Base-by-base conservation (phyloP, 441 rosid genomes). In the Macaranga tanarius region DNA sequence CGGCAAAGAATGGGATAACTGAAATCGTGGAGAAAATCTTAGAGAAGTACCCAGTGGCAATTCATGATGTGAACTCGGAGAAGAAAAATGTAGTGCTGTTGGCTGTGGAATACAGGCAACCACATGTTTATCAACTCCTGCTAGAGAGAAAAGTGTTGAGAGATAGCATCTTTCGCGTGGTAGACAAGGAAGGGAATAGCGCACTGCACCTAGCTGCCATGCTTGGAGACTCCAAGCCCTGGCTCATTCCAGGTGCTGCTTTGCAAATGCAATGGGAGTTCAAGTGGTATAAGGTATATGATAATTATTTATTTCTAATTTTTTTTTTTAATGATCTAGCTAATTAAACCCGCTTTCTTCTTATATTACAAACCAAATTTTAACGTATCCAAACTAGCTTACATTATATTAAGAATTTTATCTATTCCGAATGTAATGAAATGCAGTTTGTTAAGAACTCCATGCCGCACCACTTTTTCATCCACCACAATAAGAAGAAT, bases 231-330 rank as follows among this genome's bases (percentile, higher is more conserved):
- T 58, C 71, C 65, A 77, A 75, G 60, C 86, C 87, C 10, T 80
- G 87, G 86, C 76, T 73, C 12, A 85, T 80, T 60, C 84, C 82
- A 0, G 84, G 86, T 10, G 78, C 84, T 42, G 86, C 87, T 10
- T 60, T 86, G n/a, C 86, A 84, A 38, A 86, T 86, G 89, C 83
- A 86, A 69, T 82, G 87, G 86, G 89, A 84, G 60, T 50, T 82
- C 25, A 86, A 79, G 77, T 86, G 87, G 89, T 84, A 60, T 38
- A 51, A 84, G 86, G 86, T 86, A 80, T 22, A 28, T 28, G 31
- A 28, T 28, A 28, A 28, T 28, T 28, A 28, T 28, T 28, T 28
- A 28, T 28, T 28, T 28, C n/a, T n/a, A n/a, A n/a, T n/a, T n/a
- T n/a, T n/a, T n/a, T n/a, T n/a, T n/a, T n/a, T n/a, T n/a, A n/a